These are phyloP conservation scores for Jaapia argillacea DNA, from an alignment of 768 basidiomycete genomes.

Conservation along the genomic window DNA sequence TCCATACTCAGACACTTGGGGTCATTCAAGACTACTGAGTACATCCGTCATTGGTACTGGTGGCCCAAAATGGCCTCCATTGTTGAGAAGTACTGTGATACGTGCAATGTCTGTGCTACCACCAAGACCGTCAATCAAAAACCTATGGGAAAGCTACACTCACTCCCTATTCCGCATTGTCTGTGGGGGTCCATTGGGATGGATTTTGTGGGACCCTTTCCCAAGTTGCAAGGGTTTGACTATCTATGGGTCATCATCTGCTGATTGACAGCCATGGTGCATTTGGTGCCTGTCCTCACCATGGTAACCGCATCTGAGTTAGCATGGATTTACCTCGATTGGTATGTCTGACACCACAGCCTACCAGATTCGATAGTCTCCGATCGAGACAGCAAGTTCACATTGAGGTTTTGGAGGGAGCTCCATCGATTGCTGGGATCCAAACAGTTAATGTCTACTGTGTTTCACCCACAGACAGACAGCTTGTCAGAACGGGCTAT, in stretches of 20 bases:
- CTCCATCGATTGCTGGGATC: conserved; percentile 8
- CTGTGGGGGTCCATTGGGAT: conserved; percentile 27
- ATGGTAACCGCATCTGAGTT: conserved; percentile 15
- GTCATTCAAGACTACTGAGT: conserved; percentile 12
- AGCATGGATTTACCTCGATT: conserved; percentile 18
- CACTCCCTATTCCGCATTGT: conserved; percentile 12
- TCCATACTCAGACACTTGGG: conserved; percentile 20
- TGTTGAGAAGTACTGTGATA: conserved; percentile 7
- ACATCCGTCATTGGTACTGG: conserved; percentile 22
- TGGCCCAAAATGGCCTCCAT: conserved; percentile 13
- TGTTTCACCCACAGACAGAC: conserved; percentile 33
- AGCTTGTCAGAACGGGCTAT: conserved; percentile 21
- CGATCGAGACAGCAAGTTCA: conserved; percentile 23
- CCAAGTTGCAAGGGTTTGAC: conserved; percentile 13
- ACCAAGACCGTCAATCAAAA: conserved; percentile 3
- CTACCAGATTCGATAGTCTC: conserved; percentile 20
- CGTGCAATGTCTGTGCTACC: conserved; percentile 8
- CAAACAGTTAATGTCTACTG: conserved; percentile 23
- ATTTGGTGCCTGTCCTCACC: conserved; percentile 19
- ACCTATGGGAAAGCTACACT: conserved; percentile 17
- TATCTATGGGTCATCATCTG: conserved; percentile 10
- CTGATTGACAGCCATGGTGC: conserved; percentile 20
- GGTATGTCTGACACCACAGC: conserved; percentile 21
- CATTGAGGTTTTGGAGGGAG: conserved; percentile 18
- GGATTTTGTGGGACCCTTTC: conserved; percentile 24